Base-by-base conservation (phyloP, 116 monocot genomes). In the Dioscorea cayenensis region DNA sequence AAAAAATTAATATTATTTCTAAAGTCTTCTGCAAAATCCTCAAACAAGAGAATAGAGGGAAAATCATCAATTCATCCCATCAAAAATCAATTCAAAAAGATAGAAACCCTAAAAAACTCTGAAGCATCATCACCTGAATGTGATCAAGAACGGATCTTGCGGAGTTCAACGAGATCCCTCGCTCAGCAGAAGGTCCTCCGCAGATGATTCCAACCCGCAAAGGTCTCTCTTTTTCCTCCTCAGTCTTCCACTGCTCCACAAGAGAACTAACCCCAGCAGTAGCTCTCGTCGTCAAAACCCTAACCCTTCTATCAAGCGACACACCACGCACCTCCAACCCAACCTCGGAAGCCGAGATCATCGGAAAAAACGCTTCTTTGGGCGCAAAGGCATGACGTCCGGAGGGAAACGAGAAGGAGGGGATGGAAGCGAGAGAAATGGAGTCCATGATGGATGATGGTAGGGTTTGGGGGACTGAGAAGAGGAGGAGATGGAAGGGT, bases 131-230 rank as follows among this genome's bases (percentile, higher is more conserved):
- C 62, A 87, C 95, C 82, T 96, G 88, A 59, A 92, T 84, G 80
- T 92, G 96, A 90, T 96, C 96, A 29, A 92, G 87, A 70, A 96
- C 88, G 17, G 96, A 92, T 72, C 92, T 79, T 1, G 92, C 95
- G 18, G 95, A 96, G 80, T 96, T 96, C 77, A 92, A 71, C 8
- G 95, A 96, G 64, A 96, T 84, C 66, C 96, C 96, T 12, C 92
- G 75, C 82, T 96, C 96, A 27, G 82, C 87, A 9, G 92, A 96
- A 28, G 96, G 96, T 0, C 95, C 96, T 1, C 92, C 96, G 70
- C 96, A 92, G 22, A 96, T 71, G 64, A 96, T 78, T 55, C 90
- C 96, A 14, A 96, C 90, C 66, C 80, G 80, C 23, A 92, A 73
- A 16, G 84, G 87, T 74, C 80, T 55, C 19, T 67, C 77, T 51